Conservation (phyloP, 2,329 filamentous ascomycete genomes). For the Coniochaeta ligniaria region DNA sequence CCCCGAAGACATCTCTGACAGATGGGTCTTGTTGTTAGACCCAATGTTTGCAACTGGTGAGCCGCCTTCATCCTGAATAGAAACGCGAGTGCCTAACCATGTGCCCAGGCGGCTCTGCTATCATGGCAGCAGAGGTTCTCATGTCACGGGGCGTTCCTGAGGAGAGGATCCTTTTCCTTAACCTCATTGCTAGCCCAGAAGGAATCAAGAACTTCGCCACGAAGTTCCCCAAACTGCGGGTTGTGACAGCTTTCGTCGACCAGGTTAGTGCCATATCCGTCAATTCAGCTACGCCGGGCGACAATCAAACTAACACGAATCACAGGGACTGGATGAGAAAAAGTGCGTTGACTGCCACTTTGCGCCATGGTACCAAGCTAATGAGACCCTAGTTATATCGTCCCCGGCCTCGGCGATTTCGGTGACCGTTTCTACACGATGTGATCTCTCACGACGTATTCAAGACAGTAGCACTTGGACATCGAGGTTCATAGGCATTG, state of each 20-base stretch:
- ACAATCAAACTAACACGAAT: too few relatives aligned
- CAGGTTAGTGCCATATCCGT: constrained; percentile 16
- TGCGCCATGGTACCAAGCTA: constrained; percentile 19
- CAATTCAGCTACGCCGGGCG: too few relatives aligned
- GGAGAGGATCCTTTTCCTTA: constrained; percentile 91
- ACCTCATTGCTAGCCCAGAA: constrained; percentile 94
- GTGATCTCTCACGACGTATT: constrained; percentile 28
- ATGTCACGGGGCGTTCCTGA: constrained; percentile 87
- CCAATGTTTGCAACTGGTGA: constrained; percentile 98
- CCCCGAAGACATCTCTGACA: constrained; percentile 81
- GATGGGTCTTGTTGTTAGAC: constrained; percentile 91
- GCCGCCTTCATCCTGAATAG: constrained; percentile 11
- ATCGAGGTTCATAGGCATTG: not conserved
- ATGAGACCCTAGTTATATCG: constrained; percentile 68
- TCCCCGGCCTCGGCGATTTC: constrained; percentile 90
- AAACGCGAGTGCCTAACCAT: constrained; percentile 5
- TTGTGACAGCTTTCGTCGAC: constrained; percentile 95
- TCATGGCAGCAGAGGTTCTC: constrained; percentile 92
- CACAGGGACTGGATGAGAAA: constrained; percentile 80
- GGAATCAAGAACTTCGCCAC: constrained; percentile 84
- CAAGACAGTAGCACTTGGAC: not conserved
- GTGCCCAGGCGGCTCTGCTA: constrained; percentile 74
- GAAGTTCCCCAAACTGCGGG: constrained; percentile 80
- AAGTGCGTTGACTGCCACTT: constrained; percentile 50
- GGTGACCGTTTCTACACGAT: constrained; percentile 94